phyloP scores from a whole-genome alignment of 2,329 filamentous ascomycete species.

The Microsporum audouinii region DNA sequence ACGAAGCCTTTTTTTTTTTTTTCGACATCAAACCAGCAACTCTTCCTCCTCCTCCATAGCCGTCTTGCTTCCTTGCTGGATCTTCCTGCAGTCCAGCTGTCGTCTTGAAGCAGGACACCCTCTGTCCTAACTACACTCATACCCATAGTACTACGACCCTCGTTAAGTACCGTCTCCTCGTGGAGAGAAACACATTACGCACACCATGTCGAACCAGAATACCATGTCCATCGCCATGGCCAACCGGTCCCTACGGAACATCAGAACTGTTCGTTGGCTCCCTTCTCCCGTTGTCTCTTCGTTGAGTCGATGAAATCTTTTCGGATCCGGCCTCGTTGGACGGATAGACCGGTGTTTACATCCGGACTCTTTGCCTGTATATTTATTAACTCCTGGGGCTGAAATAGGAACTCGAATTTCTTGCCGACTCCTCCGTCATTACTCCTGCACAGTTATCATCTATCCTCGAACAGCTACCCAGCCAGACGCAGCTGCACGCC shows the following conservation, averaged over 20 bases:
- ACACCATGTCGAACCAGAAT: slow-evolving; percentile 25
- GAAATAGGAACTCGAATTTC: slow-evolving; percentile 75
- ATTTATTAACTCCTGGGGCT: background rate
- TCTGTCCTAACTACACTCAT: background rate
- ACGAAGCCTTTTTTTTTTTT: background rate
- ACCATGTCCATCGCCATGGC: slow-evolving; percentile 46
- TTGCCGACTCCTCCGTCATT: slow-evolving; percentile 73
- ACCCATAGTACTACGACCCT: background rate
- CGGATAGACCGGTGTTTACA: background rate
- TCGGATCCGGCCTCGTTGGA: background rate
- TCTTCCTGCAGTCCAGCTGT: background rate
- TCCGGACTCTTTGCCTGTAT: background rate
- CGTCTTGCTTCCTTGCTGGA: slow-evolving; percentile 1
- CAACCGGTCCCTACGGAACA: slow-evolving; percentile 75
- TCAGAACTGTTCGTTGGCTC: slow-evolving; percentile 59
- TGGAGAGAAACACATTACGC: background rate
- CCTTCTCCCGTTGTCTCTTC: slow-evolving; percentile 8
- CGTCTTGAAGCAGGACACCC: background rate
- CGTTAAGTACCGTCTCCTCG: background rate
- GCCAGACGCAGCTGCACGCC: slow-evolving; percentile 28
- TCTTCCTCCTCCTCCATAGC: background rate
- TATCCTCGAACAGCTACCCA: slow-evolving; percentile 63
- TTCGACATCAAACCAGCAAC: background rate
- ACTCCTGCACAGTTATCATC: slow-evolving; percentile 61
- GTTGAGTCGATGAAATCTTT: background rate